phyloP scores from a whole-genome alignment of 441 rosid species.

The Bruguiera hainesii region DNA sequence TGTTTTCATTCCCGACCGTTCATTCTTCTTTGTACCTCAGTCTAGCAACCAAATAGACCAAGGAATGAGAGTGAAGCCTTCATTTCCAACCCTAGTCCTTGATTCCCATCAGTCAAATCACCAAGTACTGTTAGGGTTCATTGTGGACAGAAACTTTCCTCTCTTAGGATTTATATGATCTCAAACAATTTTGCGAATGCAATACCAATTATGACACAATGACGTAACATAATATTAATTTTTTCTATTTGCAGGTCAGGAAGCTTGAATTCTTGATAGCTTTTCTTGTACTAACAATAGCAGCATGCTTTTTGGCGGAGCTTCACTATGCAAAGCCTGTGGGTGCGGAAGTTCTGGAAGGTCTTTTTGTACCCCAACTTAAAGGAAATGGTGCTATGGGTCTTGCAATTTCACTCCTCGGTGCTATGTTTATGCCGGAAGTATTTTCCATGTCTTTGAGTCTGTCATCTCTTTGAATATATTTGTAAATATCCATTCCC shows the following conservation, averaged over 20 bases:
- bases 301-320: constrained; percentile 78
- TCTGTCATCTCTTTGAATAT: constrained; percentile 1
- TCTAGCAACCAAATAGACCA: too few relatives aligned
- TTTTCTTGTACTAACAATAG: constrained; percentile 74
- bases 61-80: too few relatives aligned
- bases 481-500: constrained; percentile 13
- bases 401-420: constrained; percentile 91
- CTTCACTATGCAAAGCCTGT: constrained; percentile 82
- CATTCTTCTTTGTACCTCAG: too few relatives aligned
- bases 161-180: not conserved
- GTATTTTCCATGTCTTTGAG: constrained; percentile 24
- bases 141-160: too few relatives aligned
- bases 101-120: too few relatives aligned
- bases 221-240: not conserved
- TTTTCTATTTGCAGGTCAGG: constrained; percentile 50
- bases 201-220: not conserved
- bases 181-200: not conserved
- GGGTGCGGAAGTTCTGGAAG: constrained; percentile 63
- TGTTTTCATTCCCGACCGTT: not conserved
- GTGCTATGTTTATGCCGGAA: constrained; percentile 98
- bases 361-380: constrained; percentile 91
- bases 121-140: too few relatives aligned
- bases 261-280: constrained; percentile 86
- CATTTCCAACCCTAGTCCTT: too few relatives aligned
- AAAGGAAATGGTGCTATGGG: constrained; percentile 94